phyloP scores from a whole-genome alignment of 164 flowering plant genomes.

The Vitis amurensis region DNA sequence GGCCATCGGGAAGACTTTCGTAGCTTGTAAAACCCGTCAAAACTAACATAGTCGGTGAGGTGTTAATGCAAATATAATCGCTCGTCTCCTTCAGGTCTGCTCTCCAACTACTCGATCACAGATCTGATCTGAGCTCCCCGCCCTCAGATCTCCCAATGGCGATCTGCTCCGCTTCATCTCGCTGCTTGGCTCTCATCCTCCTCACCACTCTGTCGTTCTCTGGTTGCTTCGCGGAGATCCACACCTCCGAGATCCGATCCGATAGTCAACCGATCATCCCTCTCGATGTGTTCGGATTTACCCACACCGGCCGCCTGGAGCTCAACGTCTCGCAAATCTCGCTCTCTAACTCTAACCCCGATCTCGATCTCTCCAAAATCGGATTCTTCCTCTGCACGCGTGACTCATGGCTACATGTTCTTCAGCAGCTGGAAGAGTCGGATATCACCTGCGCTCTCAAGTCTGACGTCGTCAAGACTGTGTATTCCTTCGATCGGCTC shows the following conservation, averaged over 20 bases:
- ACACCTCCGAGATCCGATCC: slow-evolving; percentile 54
- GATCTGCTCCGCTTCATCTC: slow-evolving; percentile 12
- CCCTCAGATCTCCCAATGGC: slow-evolving; percentile 31
- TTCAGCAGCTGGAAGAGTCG: slow-evolving; percentile 61
- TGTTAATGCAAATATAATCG: too few species aligned
- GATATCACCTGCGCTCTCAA: slow-evolving; percentile 74
- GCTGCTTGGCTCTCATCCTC: slow-evolving; percentile 17
- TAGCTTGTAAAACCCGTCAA: too few species aligned
- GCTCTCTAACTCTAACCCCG: slow-evolving; percentile 40
- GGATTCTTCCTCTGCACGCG: slow-evolving; percentile 91
- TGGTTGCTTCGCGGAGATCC: slow-evolving; percentile 57
- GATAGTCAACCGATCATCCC: slow-evolving; percentile 78
- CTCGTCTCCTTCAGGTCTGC: not conserved
- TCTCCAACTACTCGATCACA: not conserved
- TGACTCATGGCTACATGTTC: slow-evolving; percentile 79
- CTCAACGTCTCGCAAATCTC: slow-evolving; percentile 63
- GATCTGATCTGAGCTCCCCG: slow-evolving; percentile 3
- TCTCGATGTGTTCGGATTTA: slow-evolving; percentile 91
- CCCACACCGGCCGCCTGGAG: slow-evolving; percentile 71
- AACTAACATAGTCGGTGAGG: too few species aligned
- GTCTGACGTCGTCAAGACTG: slow-evolving; percentile 43
- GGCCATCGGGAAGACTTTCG: too few species aligned
- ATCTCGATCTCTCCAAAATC: slow-evolving; percentile 44
- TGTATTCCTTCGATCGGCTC: slow-evolving; percentile 48
- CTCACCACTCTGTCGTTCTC: slow-evolving; percentile 24